phyloP scores from a whole-genome alignment of 345 rosid species.

The Heritiera fomes region DNA sequence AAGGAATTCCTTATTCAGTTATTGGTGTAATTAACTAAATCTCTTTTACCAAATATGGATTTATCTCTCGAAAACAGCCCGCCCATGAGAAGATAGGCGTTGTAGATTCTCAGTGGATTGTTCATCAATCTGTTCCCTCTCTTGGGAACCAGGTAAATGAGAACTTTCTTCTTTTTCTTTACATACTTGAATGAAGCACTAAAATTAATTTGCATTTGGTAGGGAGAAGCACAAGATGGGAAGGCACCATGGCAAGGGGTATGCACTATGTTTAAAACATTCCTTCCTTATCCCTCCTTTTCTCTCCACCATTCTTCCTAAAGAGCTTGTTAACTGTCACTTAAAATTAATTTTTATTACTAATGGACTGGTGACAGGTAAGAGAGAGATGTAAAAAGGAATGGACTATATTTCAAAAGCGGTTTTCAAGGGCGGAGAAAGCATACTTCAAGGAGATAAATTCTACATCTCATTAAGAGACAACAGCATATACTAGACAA shows the following conservation, averaged over 20 bases:
- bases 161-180: background rate
- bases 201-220: background rate
- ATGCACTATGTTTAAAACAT: constrained; percentile 20
- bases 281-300: no score
- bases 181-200: constrained; percentile 1
- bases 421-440: constrained; percentile 62
- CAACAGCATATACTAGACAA: constrained; percentile 7
- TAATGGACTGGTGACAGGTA: constrained; percentile 46
- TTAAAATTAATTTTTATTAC: no score
- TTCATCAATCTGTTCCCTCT: constrained; percentile 86
- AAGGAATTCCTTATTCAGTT: background rate
- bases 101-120: constrained; percentile 95
- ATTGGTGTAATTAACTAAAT: background rate
- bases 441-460: constrained; percentile 50
- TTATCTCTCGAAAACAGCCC: constrained; percentile 52
- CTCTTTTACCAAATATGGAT: background rate
- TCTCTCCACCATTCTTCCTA: no score
- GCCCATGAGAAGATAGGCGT: constrained; percentile 99
- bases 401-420: constrained; percentile 72
- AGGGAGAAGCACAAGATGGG: constrained; percentile 74
- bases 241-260: constrained; percentile 96
- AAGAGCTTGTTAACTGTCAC: no score
- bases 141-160: constrained; percentile 80
- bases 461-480: constrained; percentile 38
- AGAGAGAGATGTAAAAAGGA: constrained; percentile 85